Evolutionary conservation across 345 rosid genomes (phyloP), one percentile per base, ranked within the genome.

Genomic region (Reutealis trisperma): DNA sequence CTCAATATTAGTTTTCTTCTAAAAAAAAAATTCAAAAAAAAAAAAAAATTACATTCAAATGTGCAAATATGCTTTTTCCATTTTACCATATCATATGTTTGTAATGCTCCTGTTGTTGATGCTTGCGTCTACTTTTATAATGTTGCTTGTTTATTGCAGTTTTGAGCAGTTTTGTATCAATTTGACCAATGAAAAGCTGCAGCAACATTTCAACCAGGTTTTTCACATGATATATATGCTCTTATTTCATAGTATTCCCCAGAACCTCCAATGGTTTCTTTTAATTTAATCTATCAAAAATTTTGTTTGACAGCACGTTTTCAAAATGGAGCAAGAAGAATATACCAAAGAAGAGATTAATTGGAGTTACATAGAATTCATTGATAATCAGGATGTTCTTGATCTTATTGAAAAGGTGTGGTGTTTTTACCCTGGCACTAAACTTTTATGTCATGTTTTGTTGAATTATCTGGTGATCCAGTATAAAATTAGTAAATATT

Each of bases 281-380:
- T 32, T 64, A 2, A 62, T 54, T 27, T 44, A 77, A 10, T 47
- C 25, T 11, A 6, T 19, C 62, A 16, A 71, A 41, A 16, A 6
- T 64, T 70, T 25, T 71, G 8, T 75, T 78, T 64, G 57, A 72
- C 96, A 96, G 99, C 99, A 96, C 75, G 99, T 96, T 73, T 96
- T 96, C 87, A 96, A 96, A 86, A 92, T 92, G 98, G 99, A 96
- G 87, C 99, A 96, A 90, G 99, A 96, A 82, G 98, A 93, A 82
- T 93, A 96, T 79, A 89, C 89, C 14, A 96, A 92, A 81, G 99
- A 96, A 87, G 89, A 91, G 90, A 96, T 96, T 86, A 80, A 92
- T 80, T 96, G 99, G 99, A 96, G 99, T 86, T 96, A 93, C 86
- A 96, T 96, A 79, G 99, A 93, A 13, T 96, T 96, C 79, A 89